phyloP scores from a whole-genome alignment of 371 early-diverging fungal species.

The Mucor velutinosus region DNA sequence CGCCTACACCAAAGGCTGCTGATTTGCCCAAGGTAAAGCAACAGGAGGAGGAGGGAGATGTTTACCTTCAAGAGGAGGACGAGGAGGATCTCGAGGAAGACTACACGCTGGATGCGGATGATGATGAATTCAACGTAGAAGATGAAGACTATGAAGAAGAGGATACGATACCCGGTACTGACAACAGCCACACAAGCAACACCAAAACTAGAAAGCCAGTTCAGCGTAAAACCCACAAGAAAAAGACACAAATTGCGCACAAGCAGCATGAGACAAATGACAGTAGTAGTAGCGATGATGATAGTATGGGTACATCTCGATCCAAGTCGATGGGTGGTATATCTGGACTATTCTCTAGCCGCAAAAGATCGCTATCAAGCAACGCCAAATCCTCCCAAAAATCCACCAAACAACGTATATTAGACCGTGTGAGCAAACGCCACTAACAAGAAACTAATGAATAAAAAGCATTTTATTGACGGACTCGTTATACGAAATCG shows the following conservation, averaged over 20 bases:
- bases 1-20: neutral
- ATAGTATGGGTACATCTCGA: constrained; percentile 14
- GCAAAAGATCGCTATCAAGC: constrained; percentile 13
- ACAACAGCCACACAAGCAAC: neutral
- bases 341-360: neutral
- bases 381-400: constrained; percentile 3
- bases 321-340: neutral
- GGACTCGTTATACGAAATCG: constrained; percentile 9
- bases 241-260: neutral
- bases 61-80: neutral
- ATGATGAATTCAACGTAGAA: constrained; percentile 5
- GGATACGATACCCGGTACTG: constrained; percentile 1
- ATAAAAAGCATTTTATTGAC: neutral
- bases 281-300: constrained; percentile 14
- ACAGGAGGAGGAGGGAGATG: constrained; percentile 3
- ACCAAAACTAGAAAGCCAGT: neutral
- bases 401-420: constrained; percentile 9
- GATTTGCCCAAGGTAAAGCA: neutral
- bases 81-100: constrained; percentile 1
- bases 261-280: neutral
- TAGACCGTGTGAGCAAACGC: constrained; percentile 6
- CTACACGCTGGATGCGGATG: constrained; percentile 2
- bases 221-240: neutral
- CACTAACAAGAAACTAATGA: neutral
- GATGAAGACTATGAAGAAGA: constrained; percentile 2